phyloP scores from a whole-genome alignment of 2,329 filamentous ascomycete species.

The Juglanconis juglandina region DNA sequence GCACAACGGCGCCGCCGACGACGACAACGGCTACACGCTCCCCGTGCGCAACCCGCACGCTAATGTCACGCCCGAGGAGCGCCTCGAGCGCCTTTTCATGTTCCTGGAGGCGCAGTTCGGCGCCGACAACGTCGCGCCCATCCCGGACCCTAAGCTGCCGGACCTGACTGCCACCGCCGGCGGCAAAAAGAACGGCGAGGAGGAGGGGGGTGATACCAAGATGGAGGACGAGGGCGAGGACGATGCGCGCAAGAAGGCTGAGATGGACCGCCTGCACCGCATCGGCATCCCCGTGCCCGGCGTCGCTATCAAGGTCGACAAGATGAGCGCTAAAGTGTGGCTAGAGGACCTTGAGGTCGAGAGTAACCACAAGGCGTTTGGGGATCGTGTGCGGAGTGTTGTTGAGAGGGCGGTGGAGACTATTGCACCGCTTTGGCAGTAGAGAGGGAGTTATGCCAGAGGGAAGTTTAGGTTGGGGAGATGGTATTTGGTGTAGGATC shows the following conservation, averaged over 20 bases:
- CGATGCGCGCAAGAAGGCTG: constrained; percentile 56
- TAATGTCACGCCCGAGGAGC: constrained; percentile 67
- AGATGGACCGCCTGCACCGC: constrained; percentile 75
- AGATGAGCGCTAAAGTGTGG: constrained; percentile 84
- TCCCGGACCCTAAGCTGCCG: constrained; percentile 61
- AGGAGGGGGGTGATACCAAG: constrained; percentile 26
- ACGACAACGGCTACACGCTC: constrained; percentile 43
- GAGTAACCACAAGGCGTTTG: constrained; percentile 72
- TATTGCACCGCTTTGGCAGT: constrained; percentile 69
- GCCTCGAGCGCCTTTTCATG: constrained; percentile 82
- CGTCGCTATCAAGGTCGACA: constrained; percentile 81
- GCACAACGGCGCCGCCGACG: constrained; percentile 31
- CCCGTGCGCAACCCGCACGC: constrained; percentile 68
- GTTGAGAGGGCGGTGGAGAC: constrained; percentile 88
- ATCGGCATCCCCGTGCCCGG: constrained; percentile 90
- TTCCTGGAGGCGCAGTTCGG: constrained; percentile 98
- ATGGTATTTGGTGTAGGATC: no score
- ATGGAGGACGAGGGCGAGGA: constrained; percentile 38
- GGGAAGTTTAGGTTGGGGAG: no score
- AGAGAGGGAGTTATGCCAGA: background rate
- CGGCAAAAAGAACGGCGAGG: constrained; percentile 35
- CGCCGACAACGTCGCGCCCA: constrained; percentile 72
- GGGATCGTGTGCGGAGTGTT: constrained; percentile 81
- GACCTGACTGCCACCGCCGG: constrained; percentile 25
- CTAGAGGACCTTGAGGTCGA: constrained; percentile 89